Conservation (phyloP, 805 yeast species). For the Hanseniaspora vineae region DNA sequence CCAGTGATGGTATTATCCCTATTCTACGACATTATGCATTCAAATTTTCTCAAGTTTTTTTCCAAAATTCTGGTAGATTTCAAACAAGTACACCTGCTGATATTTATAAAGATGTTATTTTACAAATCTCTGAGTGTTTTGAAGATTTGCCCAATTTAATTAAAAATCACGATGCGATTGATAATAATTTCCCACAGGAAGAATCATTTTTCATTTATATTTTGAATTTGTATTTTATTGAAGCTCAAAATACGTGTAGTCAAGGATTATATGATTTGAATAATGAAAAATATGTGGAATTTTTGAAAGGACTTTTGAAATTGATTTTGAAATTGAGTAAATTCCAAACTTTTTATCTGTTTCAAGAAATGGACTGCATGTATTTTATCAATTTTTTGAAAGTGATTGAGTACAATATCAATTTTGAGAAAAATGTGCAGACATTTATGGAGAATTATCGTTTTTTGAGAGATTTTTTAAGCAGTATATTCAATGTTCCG, state of each 20-base stretch:
- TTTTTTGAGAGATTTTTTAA: not conserved
- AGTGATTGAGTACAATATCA: conserved; percentile 2
- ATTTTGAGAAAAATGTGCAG: not conserved
- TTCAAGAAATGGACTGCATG: not conserved
- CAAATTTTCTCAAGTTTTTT: conserved; percentile 1
- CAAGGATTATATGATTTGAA: not conserved
- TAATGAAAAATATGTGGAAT: conserved; percentile 3
- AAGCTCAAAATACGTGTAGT: conserved; percentile 1
- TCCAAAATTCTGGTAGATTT: not conserved
- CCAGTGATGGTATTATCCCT: not conserved
- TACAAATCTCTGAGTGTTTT: conserved; percentile 1
- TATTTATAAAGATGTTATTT: not conserved
- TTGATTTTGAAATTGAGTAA: conserved; percentile 1
- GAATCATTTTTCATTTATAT: conserved; percentile 3
- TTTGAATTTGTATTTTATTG: conserved; percentile 1
- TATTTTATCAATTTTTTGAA: not conserved
- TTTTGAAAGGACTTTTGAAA: conserved; percentile 1
- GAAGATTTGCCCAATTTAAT: conserved; percentile 1
- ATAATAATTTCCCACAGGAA: conserved; percentile 1
- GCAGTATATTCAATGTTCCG: not conserved
- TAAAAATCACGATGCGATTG: not conserved
- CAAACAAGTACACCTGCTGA: conserved; percentile 1
- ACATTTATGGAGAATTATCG: not conserved
- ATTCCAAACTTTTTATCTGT: not conserved
- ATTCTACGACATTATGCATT: no score